Evolutionary conservation across 2,329 filamentous ascomycete genomes (phyloP), one percentile per base, ranked within the genome.

Genomic region (Magnaporthiopsis rhizophila): DNA sequence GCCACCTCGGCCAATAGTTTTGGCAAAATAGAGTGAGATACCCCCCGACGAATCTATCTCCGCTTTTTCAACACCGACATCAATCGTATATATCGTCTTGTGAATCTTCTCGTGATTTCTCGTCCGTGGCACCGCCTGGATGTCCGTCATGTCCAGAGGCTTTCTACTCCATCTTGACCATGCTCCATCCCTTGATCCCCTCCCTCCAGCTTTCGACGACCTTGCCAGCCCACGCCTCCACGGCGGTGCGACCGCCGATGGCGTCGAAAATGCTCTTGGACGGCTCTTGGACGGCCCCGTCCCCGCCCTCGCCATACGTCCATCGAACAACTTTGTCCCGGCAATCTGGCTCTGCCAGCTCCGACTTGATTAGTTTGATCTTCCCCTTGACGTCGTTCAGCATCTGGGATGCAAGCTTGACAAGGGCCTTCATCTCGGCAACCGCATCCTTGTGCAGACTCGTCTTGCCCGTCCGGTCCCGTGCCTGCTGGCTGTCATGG

Each of bases 181-280:
- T 68, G 21, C 67, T 67, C 74, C 76, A 77, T 45, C 77, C 76
- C 65, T 73, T 74, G 3, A 77, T 70, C 5, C 72, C 71, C 59
- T 78, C 74, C 61, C 72, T 68, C 77, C 77, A 79, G 61, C 73
- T 75, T 34, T 75, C 71, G 28, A 76, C 67, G n/a, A 78, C 68
- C 28, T 65, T 65, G 1, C 71, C 72, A 8, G 72, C 72, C 76
- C 76, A 79, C 58, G 72, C 69, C 65, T 77, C 75, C 13, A 72
- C 71, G 3, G 64, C 69, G 1, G 63, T 67, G 45, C 66, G 64
- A 0, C 74, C 73, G 1, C 71, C 72, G 0, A 73, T 69, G 8
- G 72, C 28, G 2, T 69, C 71, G 56, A 69, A 63, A 0, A 78
- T 68, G 8, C 70, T 68, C 24, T 65, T 65, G 0, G 63, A 62